These are phyloP conservation scores for Fusarium nygamai DNA, from an alignment of 2,329 filamentous ascomycete genomes.

Conservation along the genomic window DNA sequence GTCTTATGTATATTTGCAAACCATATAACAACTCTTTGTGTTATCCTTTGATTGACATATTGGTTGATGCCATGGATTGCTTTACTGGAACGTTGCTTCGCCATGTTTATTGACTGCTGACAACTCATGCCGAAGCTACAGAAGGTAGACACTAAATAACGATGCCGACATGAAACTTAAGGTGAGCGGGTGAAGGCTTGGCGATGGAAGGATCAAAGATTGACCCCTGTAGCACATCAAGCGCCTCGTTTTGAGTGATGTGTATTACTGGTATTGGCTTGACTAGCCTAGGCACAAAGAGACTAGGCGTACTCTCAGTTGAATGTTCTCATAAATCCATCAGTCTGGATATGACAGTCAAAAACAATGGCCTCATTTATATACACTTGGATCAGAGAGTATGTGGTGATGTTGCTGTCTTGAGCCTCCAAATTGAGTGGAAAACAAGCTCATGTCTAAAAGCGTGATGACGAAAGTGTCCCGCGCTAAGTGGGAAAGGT, in stretches of 20 bases:
- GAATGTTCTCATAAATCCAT: too few relatives aligned
- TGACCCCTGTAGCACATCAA: conserved; percentile 29
- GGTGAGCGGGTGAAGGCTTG: conserved; percentile 20
- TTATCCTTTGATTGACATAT: background rate
- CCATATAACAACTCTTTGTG: background rate
- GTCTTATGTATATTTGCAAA: background rate
- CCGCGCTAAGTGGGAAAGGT: conserved; percentile 18
- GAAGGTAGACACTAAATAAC: background rate
- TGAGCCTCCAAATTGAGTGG: conserved; percentile 17
- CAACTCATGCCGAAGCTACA: background rate
- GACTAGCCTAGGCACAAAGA: background rate
- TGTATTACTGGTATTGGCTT: background rate
- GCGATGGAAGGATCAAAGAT: conserved; percentile 22
- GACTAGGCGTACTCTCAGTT: background rate
- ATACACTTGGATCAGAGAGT: background rate
- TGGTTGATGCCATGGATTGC: background rate
- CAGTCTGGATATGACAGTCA: background rate
- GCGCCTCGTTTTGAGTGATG: background rate
- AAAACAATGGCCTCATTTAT: background rate
- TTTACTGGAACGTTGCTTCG: background rate
- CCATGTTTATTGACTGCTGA: background rate
- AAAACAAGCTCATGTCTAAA: conserved; percentile 37
- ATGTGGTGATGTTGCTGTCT: background rate
- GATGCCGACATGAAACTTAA: background rate
- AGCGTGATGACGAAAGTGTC: conserved; percentile 35